phyloP scores from a whole-genome alignment of 2,329 filamentous ascomycete genomes.

The Dactylellina haptotyla region DNA sequence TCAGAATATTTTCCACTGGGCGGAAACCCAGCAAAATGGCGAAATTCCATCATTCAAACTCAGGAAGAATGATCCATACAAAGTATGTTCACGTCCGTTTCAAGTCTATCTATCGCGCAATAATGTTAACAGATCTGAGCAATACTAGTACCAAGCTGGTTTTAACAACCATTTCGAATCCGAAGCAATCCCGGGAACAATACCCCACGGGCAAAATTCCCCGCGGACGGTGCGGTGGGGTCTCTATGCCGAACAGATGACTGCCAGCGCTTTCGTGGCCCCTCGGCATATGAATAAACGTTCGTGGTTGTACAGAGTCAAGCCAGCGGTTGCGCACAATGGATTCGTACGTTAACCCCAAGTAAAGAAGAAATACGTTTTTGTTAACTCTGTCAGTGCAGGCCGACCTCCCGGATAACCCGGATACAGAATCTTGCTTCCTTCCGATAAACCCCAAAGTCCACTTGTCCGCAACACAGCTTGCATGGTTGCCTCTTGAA shows the following conservation, averaged over 20 bases:
- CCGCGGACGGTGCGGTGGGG: slow-evolving; percentile 63
- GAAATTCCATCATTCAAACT: slow-evolving; percentile 67
- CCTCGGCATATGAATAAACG: slow-evolving; percentile 63
- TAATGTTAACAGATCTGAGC: background rate
- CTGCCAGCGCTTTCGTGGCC: slow-evolving; percentile 63
- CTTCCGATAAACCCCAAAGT: slow-evolving; percentile 65
- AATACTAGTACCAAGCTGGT: slow-evolving; percentile 13
- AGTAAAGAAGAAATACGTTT: slow-evolving; percentile 25
- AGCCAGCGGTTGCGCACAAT: slow-evolving; percentile 63
- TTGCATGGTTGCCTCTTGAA: slow-evolving; percentile 64
- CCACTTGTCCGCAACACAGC: slow-evolving; percentile 65
- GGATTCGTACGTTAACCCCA: slow-evolving; percentile 58
- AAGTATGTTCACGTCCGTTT: slow-evolving; percentile 1
- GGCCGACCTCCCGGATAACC: slow-evolving; percentile 59
- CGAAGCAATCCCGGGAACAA: slow-evolving; percentile 64
- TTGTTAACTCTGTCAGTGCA: background rate
- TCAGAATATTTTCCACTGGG: slow-evolving; percentile 69
- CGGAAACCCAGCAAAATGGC: slow-evolving; percentile 70
- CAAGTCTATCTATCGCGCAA: too few species aligned
- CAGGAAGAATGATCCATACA: slow-evolving; percentile 68
- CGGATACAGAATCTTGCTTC: slow-evolving; percentile 63
- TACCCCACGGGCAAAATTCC: slow-evolving; percentile 65
- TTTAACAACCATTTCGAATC: slow-evolving; percentile 61
- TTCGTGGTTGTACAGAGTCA: slow-evolving; percentile 64
- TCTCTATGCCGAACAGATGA: slow-evolving; percentile 64